Percentiles rank a stretch among this genome's conserved stretches.
These are phyloP conservation scores for Phaseolus coccineus DNA, from an alignment of 331 rosid species.

Conservation along the genomic window DNA sequence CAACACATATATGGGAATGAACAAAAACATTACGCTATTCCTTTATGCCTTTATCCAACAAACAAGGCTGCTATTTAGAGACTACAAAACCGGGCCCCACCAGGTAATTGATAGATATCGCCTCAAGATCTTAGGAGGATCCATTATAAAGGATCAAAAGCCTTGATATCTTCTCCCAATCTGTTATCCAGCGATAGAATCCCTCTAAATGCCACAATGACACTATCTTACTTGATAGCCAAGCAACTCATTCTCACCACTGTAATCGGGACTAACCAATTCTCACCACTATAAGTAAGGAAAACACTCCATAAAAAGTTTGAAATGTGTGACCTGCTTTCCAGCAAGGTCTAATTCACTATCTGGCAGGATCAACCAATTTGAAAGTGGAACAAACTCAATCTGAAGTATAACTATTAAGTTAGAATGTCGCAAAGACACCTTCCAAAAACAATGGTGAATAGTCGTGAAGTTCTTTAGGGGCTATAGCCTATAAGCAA, in stretches of 20 bases:
- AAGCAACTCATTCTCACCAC: conserved; percentile 21
- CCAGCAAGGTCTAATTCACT: conserved; percentile 5
- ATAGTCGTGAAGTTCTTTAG: neutral
- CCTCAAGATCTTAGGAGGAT: neutral
- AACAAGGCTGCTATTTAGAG: neutral
- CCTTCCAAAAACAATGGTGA: conserved; percentile 5
- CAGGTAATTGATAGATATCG: neutral
- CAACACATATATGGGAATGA: neutral
- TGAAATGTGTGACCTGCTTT: neutral
- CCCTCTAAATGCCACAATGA: neutral
- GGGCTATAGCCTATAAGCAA: conserved; percentile 2
- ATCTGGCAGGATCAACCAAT: neutral
- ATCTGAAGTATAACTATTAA: neutral
- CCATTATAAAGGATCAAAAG: neutral
- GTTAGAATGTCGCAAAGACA: conserved; percentile 20
- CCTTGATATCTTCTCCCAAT: neutral
- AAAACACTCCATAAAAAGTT: neutral
- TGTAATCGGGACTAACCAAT: neutral
- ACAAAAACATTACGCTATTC: neutral
- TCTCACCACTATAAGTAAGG: conserved; percentile 4
- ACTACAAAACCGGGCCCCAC: neutral
- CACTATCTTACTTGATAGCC: conserved; percentile 16
- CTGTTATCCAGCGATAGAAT: conserved; percentile 4
- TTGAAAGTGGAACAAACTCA: neutral
- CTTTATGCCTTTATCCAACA: neutral